phyloP scores from a whole-genome alignment of 345 rosid species.

The Bretschneidera sinensis region DNA sequence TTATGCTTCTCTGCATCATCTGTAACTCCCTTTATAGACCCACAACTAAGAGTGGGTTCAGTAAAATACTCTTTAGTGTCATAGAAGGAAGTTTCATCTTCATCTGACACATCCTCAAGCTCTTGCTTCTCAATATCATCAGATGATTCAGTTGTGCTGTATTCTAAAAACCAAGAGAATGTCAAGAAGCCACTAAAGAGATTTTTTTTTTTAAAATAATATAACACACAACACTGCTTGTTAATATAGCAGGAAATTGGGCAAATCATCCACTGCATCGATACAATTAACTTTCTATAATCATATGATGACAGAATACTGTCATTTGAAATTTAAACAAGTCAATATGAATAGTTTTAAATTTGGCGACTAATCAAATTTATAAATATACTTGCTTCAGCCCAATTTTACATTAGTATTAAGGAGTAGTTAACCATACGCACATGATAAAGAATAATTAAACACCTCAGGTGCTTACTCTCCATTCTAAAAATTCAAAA shows the following conservation, averaged over 20 bases:
- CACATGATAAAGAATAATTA: background rate
- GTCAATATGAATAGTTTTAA: too few species aligned
- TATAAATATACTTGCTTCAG: too few species aligned
- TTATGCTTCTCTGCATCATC: conserved; percentile 23
- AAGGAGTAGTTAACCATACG: background rate
- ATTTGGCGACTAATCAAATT: background rate
- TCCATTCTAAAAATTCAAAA: background rate
- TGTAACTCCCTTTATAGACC: conserved; percentile 28
- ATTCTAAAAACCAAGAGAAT: too few species aligned
- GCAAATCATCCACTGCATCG: background rate
- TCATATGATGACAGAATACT: background rate
- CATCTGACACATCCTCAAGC: conserved; percentile 81
- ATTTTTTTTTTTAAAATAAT: background rate
- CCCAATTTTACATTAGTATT: background rate
- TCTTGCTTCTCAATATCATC: conserved; percentile 93
- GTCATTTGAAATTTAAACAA: background rate
- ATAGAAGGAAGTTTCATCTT: conserved; percentile 66
- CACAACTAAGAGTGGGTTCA: conserved; percentile 39
- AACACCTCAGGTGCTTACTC: background rate
- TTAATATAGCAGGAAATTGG: background rate
- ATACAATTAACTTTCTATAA: background rate
- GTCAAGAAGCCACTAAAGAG: conserved; percentile 15
- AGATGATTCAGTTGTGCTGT: conserved; percentile 95
- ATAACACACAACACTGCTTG: background rate
- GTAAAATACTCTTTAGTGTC: conserved; percentile 68